Evolutionary conservation across 2,329 filamentous ascomycete species (phyloP).

Genomic region (Cordyceps farinosa): DNA sequence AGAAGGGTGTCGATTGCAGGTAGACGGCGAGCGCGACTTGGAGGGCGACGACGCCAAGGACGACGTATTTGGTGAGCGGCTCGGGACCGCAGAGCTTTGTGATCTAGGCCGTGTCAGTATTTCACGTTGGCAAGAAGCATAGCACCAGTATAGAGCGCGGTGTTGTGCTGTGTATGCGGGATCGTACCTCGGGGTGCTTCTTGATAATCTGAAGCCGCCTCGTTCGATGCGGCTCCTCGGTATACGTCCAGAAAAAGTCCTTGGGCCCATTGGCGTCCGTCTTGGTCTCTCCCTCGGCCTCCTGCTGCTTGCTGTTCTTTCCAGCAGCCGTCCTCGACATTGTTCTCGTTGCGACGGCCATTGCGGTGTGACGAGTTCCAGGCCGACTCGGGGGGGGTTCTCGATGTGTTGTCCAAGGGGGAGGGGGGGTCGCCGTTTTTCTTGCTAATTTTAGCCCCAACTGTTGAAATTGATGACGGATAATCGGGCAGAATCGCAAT

Average conservation of each 20-base stretch:
- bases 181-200: constrained; percentile 82
- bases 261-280: constrained; percentile 29
- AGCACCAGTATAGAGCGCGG: too few relatives aligned
- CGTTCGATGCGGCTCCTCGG: constrained; percentile 93
- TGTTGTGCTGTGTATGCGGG: background rate
- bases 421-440: background rate
- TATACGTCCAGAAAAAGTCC: constrained; percentile 97
- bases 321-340: constrained; percentile 12
- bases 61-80: constrained; percentile 91
- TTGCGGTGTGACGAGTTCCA: background rate
- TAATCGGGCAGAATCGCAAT: background rate
- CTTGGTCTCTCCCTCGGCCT: background rate
- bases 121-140: background rate
- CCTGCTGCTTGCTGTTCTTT: background rate
- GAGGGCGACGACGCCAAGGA: constrained; percentile 75
- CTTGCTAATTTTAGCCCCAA: constrained; percentile 10
- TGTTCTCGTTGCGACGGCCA: constrained; percentile 12
- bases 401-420: background rate
- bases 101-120: constrained; percentile 54
- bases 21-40: constrained; percentile 76
- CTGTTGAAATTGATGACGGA: background rate
- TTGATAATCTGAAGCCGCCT: constrained; percentile 93
- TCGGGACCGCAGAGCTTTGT: constrained; percentile 96
- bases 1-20: constrained; percentile 71
- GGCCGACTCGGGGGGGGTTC: background rate